Base-by-base conservation (phyloP, 352 stramenopile genomes). In the Globisporangium carolinianum region DNA sequence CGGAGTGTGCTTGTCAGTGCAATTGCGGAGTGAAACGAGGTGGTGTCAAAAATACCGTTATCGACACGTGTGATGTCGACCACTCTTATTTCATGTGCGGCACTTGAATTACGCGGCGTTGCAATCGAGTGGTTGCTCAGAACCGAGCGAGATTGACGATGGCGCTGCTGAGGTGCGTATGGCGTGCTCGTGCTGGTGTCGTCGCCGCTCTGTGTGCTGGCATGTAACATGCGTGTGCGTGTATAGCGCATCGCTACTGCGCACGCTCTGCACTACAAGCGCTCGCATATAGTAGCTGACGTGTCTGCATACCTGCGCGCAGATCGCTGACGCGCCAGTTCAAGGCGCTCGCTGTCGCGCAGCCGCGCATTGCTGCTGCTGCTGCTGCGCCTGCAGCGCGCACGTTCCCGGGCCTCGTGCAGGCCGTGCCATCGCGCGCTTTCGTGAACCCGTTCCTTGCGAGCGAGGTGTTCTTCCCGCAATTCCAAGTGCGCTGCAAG, bases 251-350 rank as follows among this genome's bases (percentile, higher is more conserved):
- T 14, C 17, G 43, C 24, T 24, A 24, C 24, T 48, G 43, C 45
- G 15, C 17, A 5, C 45, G 15, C 17, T 48, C 45, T 48, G 1
- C 7, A 18, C 11, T 18, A 14, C 45, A 7, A 18, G 2, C 39
- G 2, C 11, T 12, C 39, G 39, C 39, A 43, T 43, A 12, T 12
- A 43, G 1, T 12, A 7, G 6, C 6, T 18, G 12, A 6, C 47
- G 4, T 66, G 48, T 7, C 39, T 43, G 39, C 39, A 43, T 51
- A 51, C 18, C 10, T 48, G 0, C 9, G 43, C 0, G 18, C 58
- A 89, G 79, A 64, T 86, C 74, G 49, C 59, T 89, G 50, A 71
- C 76, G 37, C 76, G 73, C 55, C 76, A 84, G 53, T 73, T 86
- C 56, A 68, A 77, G 55, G 55, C 69, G 24, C 65, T 88, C n/a